Base-by-base conservation (phyloP, 2,329 filamentous ascomycete genomes). In the Pestalotiopsis sp. region DNA sequence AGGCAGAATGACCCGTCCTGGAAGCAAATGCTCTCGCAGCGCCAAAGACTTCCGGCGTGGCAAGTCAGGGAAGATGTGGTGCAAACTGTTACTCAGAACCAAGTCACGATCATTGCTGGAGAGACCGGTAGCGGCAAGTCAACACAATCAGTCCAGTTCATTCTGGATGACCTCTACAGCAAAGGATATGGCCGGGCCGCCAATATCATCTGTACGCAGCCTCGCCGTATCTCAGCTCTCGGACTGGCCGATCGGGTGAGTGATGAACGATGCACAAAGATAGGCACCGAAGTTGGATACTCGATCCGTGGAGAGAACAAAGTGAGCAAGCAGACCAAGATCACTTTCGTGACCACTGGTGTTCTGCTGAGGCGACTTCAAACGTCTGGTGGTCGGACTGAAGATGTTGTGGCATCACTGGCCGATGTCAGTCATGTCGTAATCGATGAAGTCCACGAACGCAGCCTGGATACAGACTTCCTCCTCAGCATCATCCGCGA, bases 71-170 rank as follows among this genome's bases (percentile, higher is more conserved):
- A 95, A 23, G 84, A 87, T 1, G 93, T 99, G 38, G 89, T 98
- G 11, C 79, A 87, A 23, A 92, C 93, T 0, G 93, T 99, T 63
- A 87, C 87, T 57, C 83, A 86, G 4, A 90, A 95, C 75, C 92
- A 98, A 79, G 94, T 99, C 64, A 97, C 94, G 0, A 98, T 99
- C 75, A 96, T 99, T 74, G 97, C 95, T 58, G 96, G 96, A 73
- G 96, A 98, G 81, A 99, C 96, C 3, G 96, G 96, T 66, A 97
- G 94, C 20, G 96, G 96, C 76, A 99, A 99, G 81, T 97, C 93
- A 63, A 98, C 96, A 0, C 96, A 99, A 79, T 96, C 94, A 2
- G 94, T 98, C 41, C 96, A 99, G 79, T 99, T 98, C 79, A 87
- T 99, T 58, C 85, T 99, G 1, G 96, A 99, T 75, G 93, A 98